Base-by-base conservation (phyloP, 2,329 filamentous ascomycete genomes). In the Cladosporium oxysporum region DNA sequence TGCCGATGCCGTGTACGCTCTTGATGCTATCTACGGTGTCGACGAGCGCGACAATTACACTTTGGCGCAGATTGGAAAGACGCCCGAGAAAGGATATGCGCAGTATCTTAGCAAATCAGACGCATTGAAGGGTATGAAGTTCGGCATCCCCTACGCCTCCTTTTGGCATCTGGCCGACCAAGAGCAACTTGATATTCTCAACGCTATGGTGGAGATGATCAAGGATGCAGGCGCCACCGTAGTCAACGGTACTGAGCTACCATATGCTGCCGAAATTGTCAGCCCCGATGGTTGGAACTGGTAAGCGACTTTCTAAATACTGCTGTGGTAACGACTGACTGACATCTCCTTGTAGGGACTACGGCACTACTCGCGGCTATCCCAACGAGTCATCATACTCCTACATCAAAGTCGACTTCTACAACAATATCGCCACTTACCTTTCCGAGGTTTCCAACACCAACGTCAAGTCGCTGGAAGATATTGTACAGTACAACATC, bases 351-450 rank as follows among this genome's bases (percentile, higher is more conserved):
- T n/a, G n/a, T 33, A 66, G 58, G 64, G 88, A 90, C 71, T 90
- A 87, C 68, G 89, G 89, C 16, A 82, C 79, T 6, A 83, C 80
- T 1, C 84, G 88, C 4, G 88, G 88, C 2, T 87, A 80, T 71
- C 79, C 87, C n/a, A 91, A 92, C 67, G 86, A 91, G 76, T 91
- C 88, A 16, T 90, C 92, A 75, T 92, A 89, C 77, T 90, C 87
- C 0, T 86, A 89, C 58, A 82, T 92, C 69, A 91, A 91, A 75
- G 86, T 88, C 0, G 88, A 91, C 74, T 90, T 90, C 71, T 90
- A 89, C 71, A 85, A 89, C 76, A 85, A 90, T 76, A 85, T 91
- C 75, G 82, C 83, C 64, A 76, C 79, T 0, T 92, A 91, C 70
- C 84, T 91, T 0, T 80, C 84, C 0, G 84, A 88, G 69, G 81